A percentile compares a stretch with the other conserved stretches of the same genome.
Evolutionary conservation across 257 asterid genomes (phyloP).

Genomic region (Vinca minor): DNA sequence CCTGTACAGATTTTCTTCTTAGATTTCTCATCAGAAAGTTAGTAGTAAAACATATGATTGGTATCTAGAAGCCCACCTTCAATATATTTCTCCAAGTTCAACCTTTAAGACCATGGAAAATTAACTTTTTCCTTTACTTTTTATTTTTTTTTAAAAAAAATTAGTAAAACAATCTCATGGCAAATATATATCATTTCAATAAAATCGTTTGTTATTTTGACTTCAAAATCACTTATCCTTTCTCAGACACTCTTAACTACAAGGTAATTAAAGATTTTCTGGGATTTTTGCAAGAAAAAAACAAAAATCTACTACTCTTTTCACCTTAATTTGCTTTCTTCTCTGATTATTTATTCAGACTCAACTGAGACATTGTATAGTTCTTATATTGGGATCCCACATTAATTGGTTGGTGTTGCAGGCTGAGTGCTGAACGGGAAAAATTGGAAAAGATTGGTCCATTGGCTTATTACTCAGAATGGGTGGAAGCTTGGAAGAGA

Average conservation of each 20-base stretch:
- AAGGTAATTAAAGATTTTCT: background rate
- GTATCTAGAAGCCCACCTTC: background rate
- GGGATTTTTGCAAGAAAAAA: background rate
- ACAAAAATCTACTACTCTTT: background rate
- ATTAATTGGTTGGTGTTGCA: slow-evolving; percentile 24
- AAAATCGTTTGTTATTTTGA: too few relatives aligned
- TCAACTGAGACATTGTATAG: slow-evolving; percentile 1
- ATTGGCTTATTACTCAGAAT: slow-evolving; percentile 77
- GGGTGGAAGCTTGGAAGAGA: slow-evolving; percentile 81
- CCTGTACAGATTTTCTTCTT: background rate
- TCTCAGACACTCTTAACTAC: background rate
- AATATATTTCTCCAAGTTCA: background rate
- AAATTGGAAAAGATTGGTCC: slow-evolving; percentile 61
- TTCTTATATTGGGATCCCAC: slow-evolving; percentile 16
- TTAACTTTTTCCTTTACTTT: too few relatives aligned
- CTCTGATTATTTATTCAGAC: slow-evolving; percentile 1
- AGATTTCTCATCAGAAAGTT: too few relatives aligned
- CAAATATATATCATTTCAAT: background rate
- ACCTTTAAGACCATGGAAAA: background rate
- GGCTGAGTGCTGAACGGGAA: slow-evolving; percentile 74
- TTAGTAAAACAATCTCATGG: background rate
- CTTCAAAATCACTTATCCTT: background rate
- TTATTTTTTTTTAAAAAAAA: too few relatives aligned
- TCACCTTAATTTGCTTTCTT: background rate
- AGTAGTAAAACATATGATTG: background rate